Conservation (phyloP, 1,139 yeast genomes). For the Blastobotrys buckinghamii region DNA sequence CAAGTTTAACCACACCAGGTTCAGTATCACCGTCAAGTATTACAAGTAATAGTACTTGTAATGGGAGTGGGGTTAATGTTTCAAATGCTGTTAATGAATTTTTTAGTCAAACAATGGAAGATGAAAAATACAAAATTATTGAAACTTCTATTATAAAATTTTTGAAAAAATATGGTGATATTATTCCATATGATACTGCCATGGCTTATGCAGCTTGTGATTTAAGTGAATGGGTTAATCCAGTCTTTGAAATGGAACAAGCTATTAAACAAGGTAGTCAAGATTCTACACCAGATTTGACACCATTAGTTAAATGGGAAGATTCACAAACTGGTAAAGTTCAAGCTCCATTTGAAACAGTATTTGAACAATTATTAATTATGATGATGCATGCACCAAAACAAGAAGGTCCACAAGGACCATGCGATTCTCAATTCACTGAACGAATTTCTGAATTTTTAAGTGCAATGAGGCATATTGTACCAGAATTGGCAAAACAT, state of each 20-base stretch:
- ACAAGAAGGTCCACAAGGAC: constrained; percentile 23
- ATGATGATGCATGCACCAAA: constrained; percentile 70
- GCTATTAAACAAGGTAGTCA: constrained; percentile 10
- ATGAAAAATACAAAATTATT: constrained; percentile 41
- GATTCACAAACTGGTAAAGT: neutral
- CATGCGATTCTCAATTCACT: constrained; percentile 38
- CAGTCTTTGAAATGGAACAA: constrained; percentile 31
- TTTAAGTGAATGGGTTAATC: constrained; percentile 86
- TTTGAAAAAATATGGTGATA: constrained; percentile 69
- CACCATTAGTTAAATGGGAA: constrained; percentile 17
- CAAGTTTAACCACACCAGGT: constrained; percentile 14
- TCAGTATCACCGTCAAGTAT: constrained; percentile 16
- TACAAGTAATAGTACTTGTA: constrained; percentile 1
- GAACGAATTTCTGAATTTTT: constrained; percentile 71
- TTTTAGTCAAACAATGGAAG: constrained; percentile 18
- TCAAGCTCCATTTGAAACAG: constrained; percentile 22
- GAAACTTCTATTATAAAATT: constrained; percentile 61
- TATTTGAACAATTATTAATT: constrained; percentile 69
- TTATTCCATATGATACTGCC: constrained; percentile 74
- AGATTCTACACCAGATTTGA: constrained; percentile 18
- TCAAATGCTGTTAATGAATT: constrained; percentile 12
- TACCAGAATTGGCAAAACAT: constrained; percentile 74
- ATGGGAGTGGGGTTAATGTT: constrained; percentile 6
- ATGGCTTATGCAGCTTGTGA: constrained; percentile 85
- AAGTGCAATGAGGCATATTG: constrained; percentile 51